A percentile compares a stretch with the other conserved stretches of the same genome.
phyloP scores from a whole-genome alignment of 2,329 filamentous ascomycete genomes.

The Xylariaceae sp. region DNA sequence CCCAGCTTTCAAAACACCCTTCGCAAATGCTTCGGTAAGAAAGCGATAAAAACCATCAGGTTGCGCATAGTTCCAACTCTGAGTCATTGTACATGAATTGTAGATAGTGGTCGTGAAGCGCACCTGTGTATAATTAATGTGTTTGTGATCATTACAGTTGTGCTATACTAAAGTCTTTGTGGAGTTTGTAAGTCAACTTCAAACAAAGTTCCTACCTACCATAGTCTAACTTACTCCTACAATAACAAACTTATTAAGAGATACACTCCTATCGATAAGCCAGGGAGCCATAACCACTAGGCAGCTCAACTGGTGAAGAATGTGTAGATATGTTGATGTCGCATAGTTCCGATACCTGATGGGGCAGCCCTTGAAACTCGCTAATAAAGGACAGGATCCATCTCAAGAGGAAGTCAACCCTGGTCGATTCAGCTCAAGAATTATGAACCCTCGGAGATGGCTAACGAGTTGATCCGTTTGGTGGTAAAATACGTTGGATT shows the following conservation, averaged over 20 bases:
- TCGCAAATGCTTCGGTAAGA: not conserved
- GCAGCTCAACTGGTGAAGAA: too few relatives aligned
- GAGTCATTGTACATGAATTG: too few relatives aligned
- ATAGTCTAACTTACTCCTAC: too few relatives aligned
- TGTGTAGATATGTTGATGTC: too few relatives aligned
- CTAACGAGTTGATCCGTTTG: not conserved
- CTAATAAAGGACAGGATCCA: constrained; percentile 51
- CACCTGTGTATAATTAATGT: too few relatives aligned
- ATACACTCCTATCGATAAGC: too few relatives aligned
- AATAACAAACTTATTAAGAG: too few relatives aligned
- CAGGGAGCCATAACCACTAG: too few relatives aligned
- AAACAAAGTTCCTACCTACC: too few relatives aligned
- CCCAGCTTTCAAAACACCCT: not conserved
- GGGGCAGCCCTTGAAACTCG: constrained; percentile 58
- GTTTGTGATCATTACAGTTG: too few relatives aligned
- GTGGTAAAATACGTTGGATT: not conserved
- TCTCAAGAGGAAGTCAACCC: constrained; percentile 57
- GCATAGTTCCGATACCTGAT: constrained; percentile 10
- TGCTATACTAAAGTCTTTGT: too few relatives aligned
- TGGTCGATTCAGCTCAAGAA: constrained; percentile 28
- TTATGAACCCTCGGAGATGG: not conserved
- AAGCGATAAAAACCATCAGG: not conserved
- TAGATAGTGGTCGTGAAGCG: not conserved
- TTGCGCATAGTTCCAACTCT: not conserved
- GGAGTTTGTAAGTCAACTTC: too few relatives aligned